Evolutionary conservation across 2,329 filamentous ascomycete genomes (phyloP).

Genomic region (Arachnopeziza araneosa): DNA sequence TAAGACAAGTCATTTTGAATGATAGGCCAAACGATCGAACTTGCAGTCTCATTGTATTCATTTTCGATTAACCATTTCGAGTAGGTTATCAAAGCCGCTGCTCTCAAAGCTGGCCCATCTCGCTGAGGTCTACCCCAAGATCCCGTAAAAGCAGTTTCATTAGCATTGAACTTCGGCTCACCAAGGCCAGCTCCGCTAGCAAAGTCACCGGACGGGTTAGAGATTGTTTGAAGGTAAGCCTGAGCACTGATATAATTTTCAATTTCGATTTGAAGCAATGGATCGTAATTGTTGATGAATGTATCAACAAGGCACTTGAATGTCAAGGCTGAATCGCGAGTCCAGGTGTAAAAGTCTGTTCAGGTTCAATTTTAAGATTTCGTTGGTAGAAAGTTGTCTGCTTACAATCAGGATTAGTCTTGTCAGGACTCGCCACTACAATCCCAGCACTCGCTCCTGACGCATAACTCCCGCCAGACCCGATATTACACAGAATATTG

Average conservation of each 20-base stretch:
- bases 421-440: conserved; percentile 53
- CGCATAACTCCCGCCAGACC: conserved; percentile 45
- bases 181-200: conserved; percentile 47
- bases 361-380: conserved; percentile 3
- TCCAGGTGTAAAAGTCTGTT: conserved; percentile 77
- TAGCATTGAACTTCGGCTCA: conserved; percentile 68
- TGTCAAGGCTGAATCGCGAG: conserved; percentile 64
- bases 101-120: conserved; percentile 72
- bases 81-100: conserved; percentile 67
- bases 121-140: conserved; percentile 73
- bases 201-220: conserved; percentile 48
- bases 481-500: conserved; percentile 55
- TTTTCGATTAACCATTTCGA: conserved; percentile 66
- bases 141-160: conserved; percentile 57
- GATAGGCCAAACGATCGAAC: conserved; percentile 62
- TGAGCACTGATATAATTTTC: conserved; percentile 64
- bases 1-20: conserved; percentile 72
- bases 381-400: too few relatives aligned
- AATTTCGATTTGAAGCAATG: conserved; percentile 45
- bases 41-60: conserved; percentile 41
- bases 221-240: conserved; percentile 49
- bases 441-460: conserved; percentile 43
- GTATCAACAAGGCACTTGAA: conserved; percentile 65
- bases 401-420: conserved; percentile 49
- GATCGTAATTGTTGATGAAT: conserved; percentile 50